Conservation (phyloP, 2,329 filamentous ascomycete genomes). For the Arthroderma sp. region DNA sequence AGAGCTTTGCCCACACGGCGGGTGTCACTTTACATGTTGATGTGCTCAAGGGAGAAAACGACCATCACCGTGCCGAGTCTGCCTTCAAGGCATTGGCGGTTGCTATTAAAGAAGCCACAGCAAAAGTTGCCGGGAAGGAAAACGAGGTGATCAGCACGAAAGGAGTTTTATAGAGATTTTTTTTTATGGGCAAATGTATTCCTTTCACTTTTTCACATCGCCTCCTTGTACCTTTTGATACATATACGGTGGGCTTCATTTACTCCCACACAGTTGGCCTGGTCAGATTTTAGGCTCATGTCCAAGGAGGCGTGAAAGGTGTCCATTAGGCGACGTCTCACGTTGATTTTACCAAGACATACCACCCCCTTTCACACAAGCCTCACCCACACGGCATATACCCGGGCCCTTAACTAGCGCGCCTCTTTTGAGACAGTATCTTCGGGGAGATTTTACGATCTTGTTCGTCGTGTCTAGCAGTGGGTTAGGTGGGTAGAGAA, state of each 20-base stretch:
- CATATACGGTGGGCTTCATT: no score
- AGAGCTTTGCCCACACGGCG: slow-evolving; percentile 85
- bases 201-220: not conserved
- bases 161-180: slow-evolving; percentile 55
- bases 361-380: no score
- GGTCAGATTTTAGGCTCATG: no score
- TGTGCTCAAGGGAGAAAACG: slow-evolving; percentile 79
- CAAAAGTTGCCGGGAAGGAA: slow-evolving; percentile 65
- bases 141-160: slow-evolving; percentile 94
- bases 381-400: no score
- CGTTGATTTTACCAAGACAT: no score
- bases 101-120: slow-evolving; percentile 66
- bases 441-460: no score
- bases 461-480: no score
- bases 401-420: no score
- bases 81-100: slow-evolving; percentile 94
- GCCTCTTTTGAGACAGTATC: no score
- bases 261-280: not conserved
- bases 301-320: no score
- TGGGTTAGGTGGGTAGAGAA: no score
- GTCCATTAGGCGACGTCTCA: no score
- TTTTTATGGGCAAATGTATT: not conserved
- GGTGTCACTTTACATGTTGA: slow-evolving; percentile 92
- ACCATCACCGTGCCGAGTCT: slow-evolving; percentile 91
- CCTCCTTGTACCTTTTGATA: not conserved